These are phyloP conservation scores for Talaromyces borbonicus DNA, from an alignment of 495 filamentous ascomycete species.

Conservation along the genomic window DNA sequence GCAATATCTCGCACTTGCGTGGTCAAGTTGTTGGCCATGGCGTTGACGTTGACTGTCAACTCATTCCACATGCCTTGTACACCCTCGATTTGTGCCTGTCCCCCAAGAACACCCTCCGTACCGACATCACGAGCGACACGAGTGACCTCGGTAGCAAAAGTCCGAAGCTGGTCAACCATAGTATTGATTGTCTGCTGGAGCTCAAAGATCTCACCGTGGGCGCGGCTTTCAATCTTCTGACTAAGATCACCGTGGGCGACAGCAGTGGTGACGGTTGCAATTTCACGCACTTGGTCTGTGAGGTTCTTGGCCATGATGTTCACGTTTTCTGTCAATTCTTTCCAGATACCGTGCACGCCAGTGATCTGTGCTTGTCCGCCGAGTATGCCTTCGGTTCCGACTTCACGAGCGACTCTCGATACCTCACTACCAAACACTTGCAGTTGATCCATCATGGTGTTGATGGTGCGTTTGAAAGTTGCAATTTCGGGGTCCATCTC, in stretches of 20 bases:
- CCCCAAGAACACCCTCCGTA: slow-evolving; percentile 92
- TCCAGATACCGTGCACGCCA: slow-evolving; percentile 96
- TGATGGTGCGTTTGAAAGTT: slow-evolving; percentile 94
- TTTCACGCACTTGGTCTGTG: slow-evolving; percentile 86
- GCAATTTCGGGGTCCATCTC: slow-evolving; percentile 99
- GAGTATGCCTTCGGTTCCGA: slow-evolving; percentile 95
- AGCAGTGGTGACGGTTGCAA: slow-evolving; percentile 90
- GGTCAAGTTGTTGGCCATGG: slow-evolving; percentile 95
- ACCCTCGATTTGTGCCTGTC: slow-evolving; percentile 91
- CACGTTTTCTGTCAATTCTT: slow-evolving; percentile 94
- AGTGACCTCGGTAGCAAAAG: slow-evolving; percentile 95
- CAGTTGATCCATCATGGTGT: slow-evolving; percentile 98
- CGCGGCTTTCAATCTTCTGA: slow-evolving; percentile 90
- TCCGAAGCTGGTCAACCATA: slow-evolving; percentile 97
- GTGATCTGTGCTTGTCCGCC: slow-evolving; percentile 92
- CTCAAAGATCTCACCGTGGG: slow-evolving; percentile 90
- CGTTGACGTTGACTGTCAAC: slow-evolving; percentile 95
- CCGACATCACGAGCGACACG: slow-evolving; percentile 94
- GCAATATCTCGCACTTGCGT: slow-evolving; percentile 98
- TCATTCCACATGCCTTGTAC: slow-evolving; percentile 89
- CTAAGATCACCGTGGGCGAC: slow-evolving; percentile 94
- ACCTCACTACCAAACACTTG: slow-evolving; percentile 97
- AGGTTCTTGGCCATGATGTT: slow-evolving; percentile 95
- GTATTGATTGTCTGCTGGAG: slow-evolving; percentile 97
- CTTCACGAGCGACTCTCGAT: slow-evolving; percentile 89